Evolutionary conservation across 2,329 filamentous ascomycete species (phyloP).

Genomic region (Aspergillus quadrilineatus): DNA sequence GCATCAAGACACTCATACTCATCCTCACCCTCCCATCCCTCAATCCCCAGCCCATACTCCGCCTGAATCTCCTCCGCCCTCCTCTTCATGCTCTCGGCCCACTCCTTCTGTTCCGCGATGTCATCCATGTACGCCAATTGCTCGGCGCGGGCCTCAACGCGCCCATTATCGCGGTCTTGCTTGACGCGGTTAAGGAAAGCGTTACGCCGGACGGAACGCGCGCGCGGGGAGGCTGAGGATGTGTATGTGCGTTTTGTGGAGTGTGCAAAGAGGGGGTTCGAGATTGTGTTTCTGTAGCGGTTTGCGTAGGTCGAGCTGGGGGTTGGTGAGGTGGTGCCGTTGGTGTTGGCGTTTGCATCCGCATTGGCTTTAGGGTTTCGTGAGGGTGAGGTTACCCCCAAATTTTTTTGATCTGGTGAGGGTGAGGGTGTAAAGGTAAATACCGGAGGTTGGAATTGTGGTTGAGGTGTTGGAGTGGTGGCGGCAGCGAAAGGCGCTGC

Average conservation of each 20-base stretch:
- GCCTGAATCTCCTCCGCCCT: slow-evolving; percentile 29
- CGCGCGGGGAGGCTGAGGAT: slow-evolving; percentile 24
- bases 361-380: not conserved
- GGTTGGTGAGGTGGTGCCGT: slow-evolving; percentile 8
- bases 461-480: not conserved
- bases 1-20: slow-evolving; percentile 25
- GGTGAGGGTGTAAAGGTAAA: slow-evolving; percentile 8
- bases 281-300: slow-evolving; percentile 36
- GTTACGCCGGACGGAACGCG: slow-evolving; percentile 37
- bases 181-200: slow-evolving; percentile 45
- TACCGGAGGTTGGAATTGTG: not conserved
- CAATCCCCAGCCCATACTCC: slow-evolving; percentile 16
- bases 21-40: slow-evolving; percentile 6
- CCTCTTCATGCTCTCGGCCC: slow-evolving; percentile 40
- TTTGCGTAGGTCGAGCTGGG: slow-evolving; percentile 31
- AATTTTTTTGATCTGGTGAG: not conserved
- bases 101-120: slow-evolving; percentile 38
- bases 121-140: slow-evolving; percentile 46
- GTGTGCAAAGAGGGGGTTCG: slow-evolving; percentile 31
- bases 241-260: slow-evolving; percentile 19
- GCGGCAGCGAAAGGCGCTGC: not conserved
- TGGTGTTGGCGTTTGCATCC: not conserved
- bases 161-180: slow-evolving; percentile 38
- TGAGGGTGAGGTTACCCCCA: not conserved
- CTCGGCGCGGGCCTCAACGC: slow-evolving; percentile 43